phyloP scores from a whole-genome alignment of 2,329 filamentous ascomycete species.

The Claviceps fusiformis region DNA sequence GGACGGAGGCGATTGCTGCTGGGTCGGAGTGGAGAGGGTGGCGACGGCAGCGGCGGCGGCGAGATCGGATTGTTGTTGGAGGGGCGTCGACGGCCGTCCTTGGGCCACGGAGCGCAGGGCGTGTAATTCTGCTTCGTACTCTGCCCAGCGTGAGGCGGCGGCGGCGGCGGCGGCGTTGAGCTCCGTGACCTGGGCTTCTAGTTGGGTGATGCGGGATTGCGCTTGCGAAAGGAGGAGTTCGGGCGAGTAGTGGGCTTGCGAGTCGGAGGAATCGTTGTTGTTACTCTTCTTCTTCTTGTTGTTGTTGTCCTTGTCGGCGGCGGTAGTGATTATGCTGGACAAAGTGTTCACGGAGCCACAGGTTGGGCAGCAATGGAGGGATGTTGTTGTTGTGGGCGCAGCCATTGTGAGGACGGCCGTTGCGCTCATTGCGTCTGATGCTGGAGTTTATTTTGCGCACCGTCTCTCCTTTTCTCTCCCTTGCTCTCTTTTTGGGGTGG shows the following conservation, averaged over 20 bases:
- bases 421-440: slow-evolving; percentile 10
- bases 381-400: slow-evolving; percentile 11
- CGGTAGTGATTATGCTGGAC: slow-evolving; percentile 4
- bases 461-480: neutral
- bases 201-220: slow-evolving; percentile 49
- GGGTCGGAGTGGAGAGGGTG: neutral
- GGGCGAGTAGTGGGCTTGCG: neutral
- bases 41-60: neutral
- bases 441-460: neutral
- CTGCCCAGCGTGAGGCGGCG: slow-evolving; percentile 51
- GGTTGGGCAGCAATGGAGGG: slow-evolving; percentile 31
- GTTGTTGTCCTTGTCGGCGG: neutral
- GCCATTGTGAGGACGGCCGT: slow-evolving; percentile 21
- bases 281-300: neutral
- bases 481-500: neutral
- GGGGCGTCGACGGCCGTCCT: slow-evolving; percentile 11
- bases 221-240: slow-evolving; percentile 33
- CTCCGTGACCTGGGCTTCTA: slow-evolving; percentile 56
- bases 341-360: slow-evolving; percentile 31
- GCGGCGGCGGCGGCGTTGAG: slow-evolving; percentile 60
- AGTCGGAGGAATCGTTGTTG: slow-evolving; percentile 12
- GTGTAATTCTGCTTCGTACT: slow-evolving; percentile 68
- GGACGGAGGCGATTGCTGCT: slow-evolving; percentile 11
- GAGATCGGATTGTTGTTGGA: neutral
- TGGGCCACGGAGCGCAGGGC: slow-evolving; percentile 32